phyloP scores from a whole-genome alignment of 1,139 yeast species.

The Blastobotrys apis region DNA sequence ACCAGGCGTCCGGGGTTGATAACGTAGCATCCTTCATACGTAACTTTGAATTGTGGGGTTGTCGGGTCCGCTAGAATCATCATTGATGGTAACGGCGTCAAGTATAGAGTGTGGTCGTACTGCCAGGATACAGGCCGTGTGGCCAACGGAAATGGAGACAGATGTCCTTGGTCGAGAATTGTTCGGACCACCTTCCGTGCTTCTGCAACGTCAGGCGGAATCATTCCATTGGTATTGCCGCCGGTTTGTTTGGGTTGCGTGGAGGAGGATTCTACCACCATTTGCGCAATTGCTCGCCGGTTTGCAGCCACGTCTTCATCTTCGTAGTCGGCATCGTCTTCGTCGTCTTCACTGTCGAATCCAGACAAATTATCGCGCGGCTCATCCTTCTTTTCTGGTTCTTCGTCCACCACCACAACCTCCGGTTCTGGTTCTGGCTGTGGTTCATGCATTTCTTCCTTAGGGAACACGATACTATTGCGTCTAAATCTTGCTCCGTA shows the following conservation, averaged over 20 bases:
- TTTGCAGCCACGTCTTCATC: conserved; percentile 22
- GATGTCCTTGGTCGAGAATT: conserved; percentile 76
- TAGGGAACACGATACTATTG: conserved; percentile 53
- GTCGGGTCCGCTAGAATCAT: conserved; percentile 60
- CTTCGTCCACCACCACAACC: neutral
- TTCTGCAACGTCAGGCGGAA: conserved; percentile 47
- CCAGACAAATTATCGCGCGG: conserved; percentile 20
- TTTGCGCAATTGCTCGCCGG: conserved; percentile 21
- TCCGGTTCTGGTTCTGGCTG: conserved; percentile 14
- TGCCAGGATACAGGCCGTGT: conserved; percentile 66
- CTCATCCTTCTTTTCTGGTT: neutral
- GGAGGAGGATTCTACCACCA: conserved; percentile 18
- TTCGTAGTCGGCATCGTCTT: conserved; percentile 25
- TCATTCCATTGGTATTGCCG: conserved; percentile 18
- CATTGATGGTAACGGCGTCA: conserved; percentile 68
- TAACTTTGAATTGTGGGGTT: conserved; percentile 66
- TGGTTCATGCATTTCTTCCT: conserved; percentile 17
- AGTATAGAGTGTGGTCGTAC: conserved; percentile 60
- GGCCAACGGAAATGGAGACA: conserved; percentile 69
- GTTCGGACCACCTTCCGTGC: conserved; percentile 77
- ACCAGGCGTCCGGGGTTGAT: conserved; percentile 64
- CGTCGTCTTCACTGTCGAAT: conserved; percentile 26
- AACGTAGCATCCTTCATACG: conserved; percentile 79
- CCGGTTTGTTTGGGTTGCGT: conserved; percentile 14
- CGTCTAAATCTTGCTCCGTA: conserved; percentile 61